These are phyloP conservation scores for Sphagnurus paluster DNA, from an alignment of 1,284 basidiomycete genomes.

Conservation along the genomic window DNA sequence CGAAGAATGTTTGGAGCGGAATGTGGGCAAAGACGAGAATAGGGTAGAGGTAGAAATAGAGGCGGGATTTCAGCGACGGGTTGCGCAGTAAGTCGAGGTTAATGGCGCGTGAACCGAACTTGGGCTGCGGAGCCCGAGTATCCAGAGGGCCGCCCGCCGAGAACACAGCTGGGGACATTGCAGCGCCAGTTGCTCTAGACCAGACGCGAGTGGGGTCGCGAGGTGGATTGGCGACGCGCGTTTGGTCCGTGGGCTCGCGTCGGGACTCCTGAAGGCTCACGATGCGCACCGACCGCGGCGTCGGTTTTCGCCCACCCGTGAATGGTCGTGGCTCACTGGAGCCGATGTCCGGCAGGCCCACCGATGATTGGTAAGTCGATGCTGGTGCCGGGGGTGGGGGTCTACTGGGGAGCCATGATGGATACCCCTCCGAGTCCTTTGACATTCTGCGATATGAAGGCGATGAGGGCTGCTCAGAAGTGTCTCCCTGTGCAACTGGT, in stretches of 20 bases:
- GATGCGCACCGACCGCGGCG: constrained; percentile 76
- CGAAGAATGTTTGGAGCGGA: constrained; percentile 75
- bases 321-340: constrained; percentile 41
- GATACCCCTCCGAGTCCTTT: constrained; percentile 68
- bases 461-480: constrained; percentile 28
- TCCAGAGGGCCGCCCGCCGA: constrained; percentile 35
- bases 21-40: constrained; percentile 70
- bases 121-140: constrained; percentile 48
- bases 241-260: constrained; percentile 54
- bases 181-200: constrained; percentile 59
- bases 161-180: constrained; percentile 47
- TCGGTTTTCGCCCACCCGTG: constrained; percentile 66
- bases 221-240: constrained; percentile 34
- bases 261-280: constrained; percentile 61
- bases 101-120: constrained; percentile 62
- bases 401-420: constrained; percentile 78
- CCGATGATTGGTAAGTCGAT: constrained; percentile 65
- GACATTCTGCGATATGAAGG: constrained; percentile 36
- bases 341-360: constrained; percentile 37
- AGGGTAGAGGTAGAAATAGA: constrained; percentile 69
- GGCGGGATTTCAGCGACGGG: constrained; percentile 52
- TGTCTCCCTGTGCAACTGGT: constrained; percentile 19
- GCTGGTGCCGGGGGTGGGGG: constrained; percentile 72
- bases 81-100: constrained; percentile 65
- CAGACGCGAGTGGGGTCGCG: constrained; percentile 50